Percentiles rank a stretch among this genome's conserved stretches.
phyloP scores from a whole-genome alignment of 345 rosid genomes.

The Gossypium sturtianum region DNA sequence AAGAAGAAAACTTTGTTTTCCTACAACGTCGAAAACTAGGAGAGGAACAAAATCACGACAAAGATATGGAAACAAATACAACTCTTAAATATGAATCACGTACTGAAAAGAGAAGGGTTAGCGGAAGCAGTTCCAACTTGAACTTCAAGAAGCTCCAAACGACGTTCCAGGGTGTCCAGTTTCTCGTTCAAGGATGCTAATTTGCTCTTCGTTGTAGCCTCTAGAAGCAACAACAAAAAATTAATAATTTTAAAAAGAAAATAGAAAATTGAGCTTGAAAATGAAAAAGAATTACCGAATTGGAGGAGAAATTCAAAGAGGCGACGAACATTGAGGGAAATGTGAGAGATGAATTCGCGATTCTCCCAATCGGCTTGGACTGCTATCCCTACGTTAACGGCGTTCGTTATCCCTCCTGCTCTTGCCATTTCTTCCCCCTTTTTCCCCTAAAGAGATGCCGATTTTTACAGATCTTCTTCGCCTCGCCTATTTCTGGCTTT shows the following conservation, averaged over 20 bases:
- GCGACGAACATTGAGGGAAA: conserved; percentile 97
- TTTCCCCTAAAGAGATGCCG: background rate
- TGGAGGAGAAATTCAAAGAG: conserved; percentile 96
- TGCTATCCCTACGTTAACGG: conserved; percentile 98
- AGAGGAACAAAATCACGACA: background rate
- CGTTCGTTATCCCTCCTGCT: conserved; percentile 96
- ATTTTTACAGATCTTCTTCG: background rate
- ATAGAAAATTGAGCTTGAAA: background rate
- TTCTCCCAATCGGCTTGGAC: conserved; percentile 99
- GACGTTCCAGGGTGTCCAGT: conserved; percentile 80
- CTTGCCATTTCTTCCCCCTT: conserved; percentile 54
- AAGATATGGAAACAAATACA: conserved; percentile 4
- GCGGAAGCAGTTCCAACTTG: conserved; percentile 88
- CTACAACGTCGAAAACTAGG: background rate
- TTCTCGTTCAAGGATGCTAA: conserved; percentile 80
- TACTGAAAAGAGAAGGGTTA: conserved; percentile 69
- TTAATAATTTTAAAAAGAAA: background rate
- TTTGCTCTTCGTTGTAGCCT: conserved; percentile 88
- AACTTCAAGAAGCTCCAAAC: conserved; percentile 80
- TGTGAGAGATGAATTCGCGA: conserved; percentile 93
- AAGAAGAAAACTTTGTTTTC: background rate
- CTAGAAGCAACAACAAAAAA: conserved; percentile 24
- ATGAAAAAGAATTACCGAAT: conserved; percentile 44
- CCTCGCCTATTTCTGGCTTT: background rate
- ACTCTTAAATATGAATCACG: conserved; percentile 28